These are phyloP conservation scores for Talaromyces borbonicus DNA, from an alignment of 495 filamentous ascomycete genomes.

Conservation along the genomic window DNA sequence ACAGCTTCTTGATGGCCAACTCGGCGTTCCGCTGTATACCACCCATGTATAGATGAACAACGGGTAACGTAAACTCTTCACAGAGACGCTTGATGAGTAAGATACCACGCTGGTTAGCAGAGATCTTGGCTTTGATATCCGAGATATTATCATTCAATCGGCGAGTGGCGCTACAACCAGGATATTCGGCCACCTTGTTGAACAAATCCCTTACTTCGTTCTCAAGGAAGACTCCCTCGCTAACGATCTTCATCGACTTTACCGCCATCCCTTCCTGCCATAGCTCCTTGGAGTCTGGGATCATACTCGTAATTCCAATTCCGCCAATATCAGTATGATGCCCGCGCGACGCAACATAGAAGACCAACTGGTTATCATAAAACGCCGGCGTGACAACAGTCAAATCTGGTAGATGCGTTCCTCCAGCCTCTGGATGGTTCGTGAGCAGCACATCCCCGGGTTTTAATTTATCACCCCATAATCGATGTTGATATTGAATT, in stretches of 20 bases:
- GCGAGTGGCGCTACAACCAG: slow-evolving; percentile 81
- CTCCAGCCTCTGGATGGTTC: slow-evolving; percentile 92
- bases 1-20: slow-evolving; percentile 67
- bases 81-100: slow-evolving; percentile 77
- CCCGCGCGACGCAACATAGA: slow-evolving; percentile 91
- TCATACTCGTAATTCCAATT: slow-evolving; percentile 94
- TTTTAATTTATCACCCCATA: slow-evolving; percentile 80
- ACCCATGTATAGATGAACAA: slow-evolving; percentile 94
- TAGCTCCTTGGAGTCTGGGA: slow-evolving; percentile 83
- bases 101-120: slow-evolving; percentile 94
- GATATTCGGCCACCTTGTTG: slow-evolving; percentile 71
- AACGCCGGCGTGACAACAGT: slow-evolving; percentile 88
- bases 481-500: slow-evolving; percentile 82
- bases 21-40: slow-evolving; percentile 92
- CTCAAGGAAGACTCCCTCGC: slow-evolving; percentile 82
- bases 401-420: slow-evolving; percentile 86
- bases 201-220: slow-evolving; percentile 75
- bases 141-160: slow-evolving; percentile 92
- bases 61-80: slow-evolving; percentile 78
- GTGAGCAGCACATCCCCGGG: slow-evolving; percentile 90
- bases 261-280: slow-evolving; percentile 93
- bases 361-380: slow-evolving; percentile 74
- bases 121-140: slow-evolving; percentile 91
- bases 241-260: slow-evolving; percentile 88
- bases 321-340: slow-evolving; percentile 98